Evolutionary conservation across 371 early-diverging fungal genomes (phyloP).

Genomic region (Mortierella sp.): DNA sequence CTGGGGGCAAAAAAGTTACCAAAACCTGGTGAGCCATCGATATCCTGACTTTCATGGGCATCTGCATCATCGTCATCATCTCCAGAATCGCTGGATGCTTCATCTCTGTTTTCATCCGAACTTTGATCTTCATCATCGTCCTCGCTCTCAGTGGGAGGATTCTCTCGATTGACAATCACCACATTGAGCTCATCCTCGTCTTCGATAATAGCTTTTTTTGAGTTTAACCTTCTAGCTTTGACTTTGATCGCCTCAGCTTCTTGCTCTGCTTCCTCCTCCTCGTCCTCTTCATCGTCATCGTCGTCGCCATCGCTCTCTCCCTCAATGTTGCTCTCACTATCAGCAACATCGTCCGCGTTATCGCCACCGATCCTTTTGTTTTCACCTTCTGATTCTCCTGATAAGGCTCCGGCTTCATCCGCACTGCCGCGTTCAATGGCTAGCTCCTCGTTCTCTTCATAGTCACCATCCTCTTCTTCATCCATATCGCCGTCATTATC

Average conservation of each 20-base stretch:
- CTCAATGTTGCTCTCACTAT: background rate
- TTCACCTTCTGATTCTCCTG: slow-evolving; percentile 15
- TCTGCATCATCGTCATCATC: slow-evolving; percentile 4
- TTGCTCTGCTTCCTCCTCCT: slow-evolving; percentile 13
- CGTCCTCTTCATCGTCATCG: background rate
- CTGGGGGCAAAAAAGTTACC: background rate
- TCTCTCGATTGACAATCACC: slow-evolving; percentile 31
- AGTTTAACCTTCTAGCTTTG: background rate
- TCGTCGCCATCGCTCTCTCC: slow-evolving; percentile 5
- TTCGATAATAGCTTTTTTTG: slow-evolving; percentile 24
- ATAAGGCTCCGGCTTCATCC: slow-evolving; percentile 6
- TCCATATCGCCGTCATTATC: background rate
- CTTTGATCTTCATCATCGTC: background rate
- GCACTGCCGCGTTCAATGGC: slow-evolving; percentile 14
- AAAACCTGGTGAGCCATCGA: background rate
- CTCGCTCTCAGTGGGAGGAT: slow-evolving; percentile 8
- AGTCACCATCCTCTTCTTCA: background rate
- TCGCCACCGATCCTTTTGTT: background rate
- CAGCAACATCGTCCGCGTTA: background rate
- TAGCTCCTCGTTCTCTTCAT: slow-evolving; percentile 3
- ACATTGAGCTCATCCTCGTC: slow-evolving; percentile 48
- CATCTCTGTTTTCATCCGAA: slow-evolving; percentile 3
- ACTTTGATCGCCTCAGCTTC: slow-evolving; percentile 5
- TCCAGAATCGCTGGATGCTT: background rate
- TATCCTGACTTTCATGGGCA: background rate